These are phyloP conservation scores for Neurospora hispaniola DNA, from an alignment of 495 filamentous ascomycete species.

Conservation along the genomic window DNA sequence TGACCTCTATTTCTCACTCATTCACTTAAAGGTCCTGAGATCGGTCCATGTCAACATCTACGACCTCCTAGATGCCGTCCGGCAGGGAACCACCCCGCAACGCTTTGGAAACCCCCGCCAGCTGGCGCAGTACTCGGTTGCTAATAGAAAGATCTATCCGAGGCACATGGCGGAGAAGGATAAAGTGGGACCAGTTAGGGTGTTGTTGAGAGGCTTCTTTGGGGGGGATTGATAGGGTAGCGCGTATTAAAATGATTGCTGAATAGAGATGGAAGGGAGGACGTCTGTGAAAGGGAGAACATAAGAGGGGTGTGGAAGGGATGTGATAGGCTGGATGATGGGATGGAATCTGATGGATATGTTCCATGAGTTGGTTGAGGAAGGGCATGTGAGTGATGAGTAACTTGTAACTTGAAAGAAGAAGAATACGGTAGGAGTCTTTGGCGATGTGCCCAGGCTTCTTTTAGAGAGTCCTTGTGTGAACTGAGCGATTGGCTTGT, in stretches of 20 bases:
- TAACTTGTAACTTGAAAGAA: background rate
- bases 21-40: constrained; percentile 14
- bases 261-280: background rate
- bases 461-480: background rate
- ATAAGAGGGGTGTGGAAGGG: background rate
- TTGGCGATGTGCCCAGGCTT: background rate
- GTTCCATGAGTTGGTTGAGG: background rate
- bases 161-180: constrained; percentile 5
- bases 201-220: constrained; percentile 4
- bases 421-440: background rate
- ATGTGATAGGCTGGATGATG: background rate
- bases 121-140: constrained; percentile 18
- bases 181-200: constrained; percentile 19
- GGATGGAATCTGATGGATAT: background rate
- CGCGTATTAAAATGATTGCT: background rate
- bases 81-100: background rate
- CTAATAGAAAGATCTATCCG: constrained; percentile 10
- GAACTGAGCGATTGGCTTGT: background rate
- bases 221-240: background rate
- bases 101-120: constrained; percentile 10
- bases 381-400: background rate
- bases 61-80: constrained; percentile 25
- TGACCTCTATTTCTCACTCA: background rate
- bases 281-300: background rate
- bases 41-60: constrained; percentile 27